phyloP scores from a whole-genome alignment of 108 stramenopile genomes.

The Asterionellopsis glacialis region DNA sequence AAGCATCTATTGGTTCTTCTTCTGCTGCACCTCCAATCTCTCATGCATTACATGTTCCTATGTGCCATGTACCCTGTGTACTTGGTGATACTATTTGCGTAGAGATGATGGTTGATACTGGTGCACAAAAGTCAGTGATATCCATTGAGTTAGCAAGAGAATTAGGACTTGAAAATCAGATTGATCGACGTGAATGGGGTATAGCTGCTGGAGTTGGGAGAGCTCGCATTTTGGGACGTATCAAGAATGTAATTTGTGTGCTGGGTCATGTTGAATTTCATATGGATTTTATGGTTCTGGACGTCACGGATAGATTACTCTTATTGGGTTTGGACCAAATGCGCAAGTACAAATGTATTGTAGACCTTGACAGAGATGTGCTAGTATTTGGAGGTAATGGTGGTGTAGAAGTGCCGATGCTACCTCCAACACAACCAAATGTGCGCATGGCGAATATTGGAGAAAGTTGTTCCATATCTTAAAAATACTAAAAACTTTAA shows the following conservation, averaged over 20 bases:
- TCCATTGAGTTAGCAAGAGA: conserved; percentile 43
- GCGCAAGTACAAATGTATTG: conserved; percentile 63
- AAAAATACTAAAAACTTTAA: no score
- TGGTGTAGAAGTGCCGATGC: conserved; percentile 58
- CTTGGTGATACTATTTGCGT: conserved; percentile 40
- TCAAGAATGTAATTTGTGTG: conserved; percentile 42
- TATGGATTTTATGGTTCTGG: conserved; percentile 63
- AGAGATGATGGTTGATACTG: conserved; percentile 73
- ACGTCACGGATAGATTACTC: conserved; percentile 41
- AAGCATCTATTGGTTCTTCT: no score
- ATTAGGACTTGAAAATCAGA: conserved; percentile 43
- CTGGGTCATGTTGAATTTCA: conserved; percentile 66
- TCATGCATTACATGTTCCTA: conserved; percentile 19
- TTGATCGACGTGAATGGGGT: conserved; percentile 40
- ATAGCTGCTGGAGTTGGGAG: conserved; percentile 63
- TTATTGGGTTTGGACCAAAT: conserved; percentile 72
- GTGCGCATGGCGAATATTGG: no score
- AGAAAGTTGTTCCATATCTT: no score
- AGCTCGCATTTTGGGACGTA: conserved; percentile 47
- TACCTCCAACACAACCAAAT: conserved; percentile 14
- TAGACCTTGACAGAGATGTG: conserved; percentile 52
- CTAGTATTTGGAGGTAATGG: conserved; percentile 58
- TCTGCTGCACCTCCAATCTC: no score
- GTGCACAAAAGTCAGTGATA: conserved; percentile 61
- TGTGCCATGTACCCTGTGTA: conserved; percentile 47